Evolutionary conservation across 1,284 basidiomycete species (phyloP).

Genomic region (Apiotrichum akiyoshidainum): DNA sequence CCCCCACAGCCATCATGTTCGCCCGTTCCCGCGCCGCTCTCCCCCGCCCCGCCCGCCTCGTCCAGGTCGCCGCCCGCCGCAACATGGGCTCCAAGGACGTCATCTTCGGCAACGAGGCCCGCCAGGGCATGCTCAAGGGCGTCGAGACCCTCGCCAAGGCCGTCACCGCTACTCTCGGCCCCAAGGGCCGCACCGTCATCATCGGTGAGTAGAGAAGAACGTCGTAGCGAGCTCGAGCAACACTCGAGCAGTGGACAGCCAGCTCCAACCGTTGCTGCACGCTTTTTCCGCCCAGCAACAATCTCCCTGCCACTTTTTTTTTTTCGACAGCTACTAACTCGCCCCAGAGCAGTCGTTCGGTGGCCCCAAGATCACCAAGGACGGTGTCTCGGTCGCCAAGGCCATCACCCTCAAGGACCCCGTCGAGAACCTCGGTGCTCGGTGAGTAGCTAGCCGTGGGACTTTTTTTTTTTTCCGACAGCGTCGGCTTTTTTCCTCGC

Average conservation of each 20-base stretch:
- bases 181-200: conserved; percentile 97
- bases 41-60: conserved; percentile 53
- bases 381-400: conserved; percentile 98
- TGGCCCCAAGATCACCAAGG: conserved; percentile 97
- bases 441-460: conserved; percentile 56
- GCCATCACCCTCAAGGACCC: conserved; percentile 93
- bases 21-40: conserved; percentile 44
- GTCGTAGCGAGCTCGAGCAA: background rate
- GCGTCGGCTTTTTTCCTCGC: background rate
- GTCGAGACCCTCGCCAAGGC: conserved; percentile 95
- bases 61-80: conserved; percentile 53
- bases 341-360: conserved; percentile 73
- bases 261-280: too few relatives aligned
- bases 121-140: conserved; percentile 89
- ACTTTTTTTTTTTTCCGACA: background rate
- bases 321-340: background rate
- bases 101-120: conserved; percentile 92
- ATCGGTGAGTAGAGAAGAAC: conserved; percentile 61
- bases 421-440: conserved; percentile 97
- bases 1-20: too few relatives aligned
- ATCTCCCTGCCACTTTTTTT: too few relatives aligned
- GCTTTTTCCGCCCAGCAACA: too few relatives aligned
- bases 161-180: conserved; percentile 90
- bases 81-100: conserved; percentile 85
- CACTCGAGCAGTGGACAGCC: too few relatives aligned